Evolutionary conservation across 257 asterid species (phyloP), one percentile per base, ranked within the genome.

Genomic region (Solanum appendiculatum): DNA sequence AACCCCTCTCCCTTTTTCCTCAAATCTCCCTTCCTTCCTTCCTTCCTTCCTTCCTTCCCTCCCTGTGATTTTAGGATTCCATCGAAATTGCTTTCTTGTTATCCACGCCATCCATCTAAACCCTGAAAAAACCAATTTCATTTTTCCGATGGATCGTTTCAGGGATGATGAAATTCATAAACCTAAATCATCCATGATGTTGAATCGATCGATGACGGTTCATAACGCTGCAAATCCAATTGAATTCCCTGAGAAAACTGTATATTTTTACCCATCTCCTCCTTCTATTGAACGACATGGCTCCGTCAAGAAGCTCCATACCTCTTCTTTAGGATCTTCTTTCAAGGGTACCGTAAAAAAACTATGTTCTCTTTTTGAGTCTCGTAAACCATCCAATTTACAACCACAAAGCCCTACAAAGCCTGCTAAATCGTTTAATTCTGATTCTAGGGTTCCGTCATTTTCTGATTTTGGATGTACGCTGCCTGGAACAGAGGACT

Each of bases 401-500:
- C 84, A 42, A 46, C 37, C 82, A 84, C 39, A 81, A 3, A 88
- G 91, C 60, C 86, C 91, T 16, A 84, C 89, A 5, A 78, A 82
- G 18, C 84, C 85, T 3, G 1, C 83, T 14, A 91, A 91, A 86
- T 88, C 89, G 78, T 86, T 90, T 15, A 92, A 89, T 87, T 84
- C 87, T 36, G 94, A 91, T 82, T 85, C 85, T 34, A 25, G 64
- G 84, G 84, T 80, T 46, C 21, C 64, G 8, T 75, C 60, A 8
- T 39, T 37, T 33, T 83, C 86, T 40, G 75, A 83, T 25, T 34
- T 63, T 3, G 60, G 74, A 9, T 18, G 10, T 37, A 37, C 25
- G 29, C 88, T 93, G 16, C 98, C 98, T 1, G 98, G 98, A 15
- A 93, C 99, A 9, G 98, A 93, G 94, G 98, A 96, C 86, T 91